Conservation (phyloP, 495 filamentous ascomycete genomes). For the Lichenothelia convexa region DNA sequence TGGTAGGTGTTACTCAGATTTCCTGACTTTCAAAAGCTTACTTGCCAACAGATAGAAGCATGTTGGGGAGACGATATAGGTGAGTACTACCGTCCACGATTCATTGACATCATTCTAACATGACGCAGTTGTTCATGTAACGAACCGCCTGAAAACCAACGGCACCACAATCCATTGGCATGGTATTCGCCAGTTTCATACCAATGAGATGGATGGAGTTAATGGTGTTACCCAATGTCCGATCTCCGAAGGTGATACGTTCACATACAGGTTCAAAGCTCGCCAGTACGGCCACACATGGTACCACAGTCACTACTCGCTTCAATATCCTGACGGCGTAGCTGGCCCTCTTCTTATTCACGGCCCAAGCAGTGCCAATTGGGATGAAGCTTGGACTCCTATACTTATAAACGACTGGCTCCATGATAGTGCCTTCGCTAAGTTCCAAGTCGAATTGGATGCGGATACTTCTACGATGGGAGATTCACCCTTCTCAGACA, state of each 20-base stretch:
- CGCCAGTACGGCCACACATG: constrained; percentile 22
- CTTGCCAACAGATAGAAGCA: too few relatives aligned
- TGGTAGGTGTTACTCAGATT: too few relatives aligned
- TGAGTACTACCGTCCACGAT: too few relatives aligned
- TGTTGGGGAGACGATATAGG: too few relatives aligned
- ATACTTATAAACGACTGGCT: constrained; percentile 20
- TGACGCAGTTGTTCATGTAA: too few relatives aligned
- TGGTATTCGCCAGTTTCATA: constrained; percentile 18
- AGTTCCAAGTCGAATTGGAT: constrained; percentile 9
- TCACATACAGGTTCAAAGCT: constrained; percentile 18
- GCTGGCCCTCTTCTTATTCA: constrained; percentile 20
- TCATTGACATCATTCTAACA: too few relatives aligned
- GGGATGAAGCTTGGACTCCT: constrained; percentile 20
- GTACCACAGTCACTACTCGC: constrained; percentile 19
- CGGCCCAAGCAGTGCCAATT: constrained; percentile 21
- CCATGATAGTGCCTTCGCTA: constrained; percentile 14
- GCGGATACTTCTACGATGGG: constrained; percentile 4
- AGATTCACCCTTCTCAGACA: constrained; percentile 16
- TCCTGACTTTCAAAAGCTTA: too few relatives aligned
- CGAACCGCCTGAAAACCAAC: constrained; percentile 19
- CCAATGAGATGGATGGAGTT: constrained; percentile 16
- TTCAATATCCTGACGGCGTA: constrained; percentile 22
- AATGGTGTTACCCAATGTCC: constrained; percentile 21
- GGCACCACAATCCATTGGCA: constrained; percentile 24
- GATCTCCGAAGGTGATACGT: constrained; percentile 13